These are phyloP conservation scores for Dictyostelium purpureum DNA, from an alignment of 78 protist genomes.

Conservation along the genomic window DNA sequence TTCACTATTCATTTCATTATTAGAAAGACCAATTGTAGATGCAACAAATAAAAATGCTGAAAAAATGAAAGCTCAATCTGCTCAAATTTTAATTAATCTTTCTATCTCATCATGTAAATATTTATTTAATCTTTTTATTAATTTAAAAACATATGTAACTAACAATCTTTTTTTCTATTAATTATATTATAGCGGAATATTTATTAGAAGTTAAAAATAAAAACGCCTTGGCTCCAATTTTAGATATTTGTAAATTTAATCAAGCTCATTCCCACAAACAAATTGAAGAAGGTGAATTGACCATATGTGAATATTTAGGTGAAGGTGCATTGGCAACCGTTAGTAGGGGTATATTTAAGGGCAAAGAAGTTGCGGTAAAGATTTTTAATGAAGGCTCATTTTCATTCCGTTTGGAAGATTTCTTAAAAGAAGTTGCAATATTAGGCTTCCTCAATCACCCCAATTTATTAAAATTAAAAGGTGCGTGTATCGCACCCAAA, in stretches of 20 bases:
- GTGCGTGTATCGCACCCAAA: conserved; percentile 68
- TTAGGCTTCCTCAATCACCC: conserved; percentile 62
- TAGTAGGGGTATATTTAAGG: conserved; percentile 26
- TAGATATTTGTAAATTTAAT: conserved; percentile 58
- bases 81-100: conserved; percentile 54
- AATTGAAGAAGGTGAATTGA: conserved; percentile 56
- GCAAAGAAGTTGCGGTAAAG: conserved; percentile 73
- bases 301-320: conserved; percentile 36
- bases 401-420: conserved; percentile 72
- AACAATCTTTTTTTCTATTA: too few relatives aligned
- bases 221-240: conserved; percentile 15
- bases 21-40: conserved; percentile 19
- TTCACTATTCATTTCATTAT: conserved; percentile 18
- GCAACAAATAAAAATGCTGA: conserved; percentile 2
- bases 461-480: conserved; percentile 53
- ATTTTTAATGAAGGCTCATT: conserved; percentile 70
- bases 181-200: not conserved
- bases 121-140: not conserved
- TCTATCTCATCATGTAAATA: conserved; percentile 6
- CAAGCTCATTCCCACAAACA: conserved; percentile 42
- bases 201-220: conserved; percentile 23
- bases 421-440: conserved; percentile 73
- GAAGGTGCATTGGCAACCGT: conserved; percentile 68
- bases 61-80: conserved; percentile 25
- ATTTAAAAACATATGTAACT: not conserved